phyloP scores from a whole-genome alignment of 2,329 filamentous ascomycete genomes.

The Colletotrichum agaves region DNA sequence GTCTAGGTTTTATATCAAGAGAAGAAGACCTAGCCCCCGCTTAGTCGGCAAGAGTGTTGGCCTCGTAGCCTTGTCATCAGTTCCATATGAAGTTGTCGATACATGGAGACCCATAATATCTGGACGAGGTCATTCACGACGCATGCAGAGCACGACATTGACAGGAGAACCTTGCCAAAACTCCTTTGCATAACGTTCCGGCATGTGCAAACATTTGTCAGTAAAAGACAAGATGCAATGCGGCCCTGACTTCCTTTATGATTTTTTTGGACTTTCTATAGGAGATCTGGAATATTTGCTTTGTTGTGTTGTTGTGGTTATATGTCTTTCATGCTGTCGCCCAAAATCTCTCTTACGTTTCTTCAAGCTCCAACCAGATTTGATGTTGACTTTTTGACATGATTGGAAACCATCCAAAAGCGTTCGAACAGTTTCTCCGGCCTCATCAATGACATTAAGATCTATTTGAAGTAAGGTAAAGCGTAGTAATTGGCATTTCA shows the following conservation, averaged over 20 bases:
- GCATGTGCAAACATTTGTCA: neutral
- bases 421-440: no score
- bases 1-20: neutral
- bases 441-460: no score
- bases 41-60: neutral
- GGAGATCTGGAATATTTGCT: neutral
- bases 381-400: no score
- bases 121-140: neutral
- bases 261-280: neutral
- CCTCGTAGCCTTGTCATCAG: neutral
- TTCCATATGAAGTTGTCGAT: neutral
- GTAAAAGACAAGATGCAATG: no score
- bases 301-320: neutral
- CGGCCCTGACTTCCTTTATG: neutral
- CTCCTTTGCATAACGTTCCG: neutral
- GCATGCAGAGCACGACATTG: conserved; percentile 6
- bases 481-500: no score
- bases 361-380: neutral
- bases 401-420: no score
- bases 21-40: no score
- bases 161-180: neutral
- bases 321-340: neutral
- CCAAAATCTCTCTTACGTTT: neutral
- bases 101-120: neutral
- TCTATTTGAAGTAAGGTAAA: no score